A percentile compares a stretch with the other conserved stretches of the same genome.
Conservation (phyloP, 805 yeast genomes). For the Wilhelminamyces savonicus region DNA sequence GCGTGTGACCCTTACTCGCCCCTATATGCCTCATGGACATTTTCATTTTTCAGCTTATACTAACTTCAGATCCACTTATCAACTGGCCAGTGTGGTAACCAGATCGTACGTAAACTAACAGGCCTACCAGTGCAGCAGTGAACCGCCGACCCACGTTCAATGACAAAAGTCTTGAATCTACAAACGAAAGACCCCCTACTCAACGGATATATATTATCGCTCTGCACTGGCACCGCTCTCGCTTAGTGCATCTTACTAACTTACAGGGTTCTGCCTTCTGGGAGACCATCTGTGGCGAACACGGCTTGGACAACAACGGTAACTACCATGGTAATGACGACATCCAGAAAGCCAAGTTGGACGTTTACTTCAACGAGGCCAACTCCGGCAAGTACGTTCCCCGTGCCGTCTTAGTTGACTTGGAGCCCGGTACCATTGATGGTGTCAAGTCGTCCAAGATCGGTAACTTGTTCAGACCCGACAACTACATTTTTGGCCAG, state of each 20-base stretch:
- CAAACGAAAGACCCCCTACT: not conserved
- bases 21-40: too few relatives aligned
- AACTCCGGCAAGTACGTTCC: conserved; percentile 86
- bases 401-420: conserved; percentile 85
- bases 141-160: too few relatives aligned
- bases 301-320: conserved; percentile 72
- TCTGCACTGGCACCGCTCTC: too few relatives aligned
- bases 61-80: conserved; percentile 88
- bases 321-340: conserved; percentile 52
- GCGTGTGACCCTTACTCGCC: too few relatives aligned
- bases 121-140: too few relatives aligned
- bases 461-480: conserved; percentile 88
- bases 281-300: conserved; percentile 89
- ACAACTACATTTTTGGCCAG: conserved; percentile 83
- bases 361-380: conserved; percentile 87
- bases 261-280: conserved; percentile 82
- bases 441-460: conserved; percentile 72
- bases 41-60: too few relatives aligned
- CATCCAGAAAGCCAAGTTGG: conserved; percentile 48
- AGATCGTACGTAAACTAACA: conserved; percentile 71
- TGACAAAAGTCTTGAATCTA: too few relatives aligned
- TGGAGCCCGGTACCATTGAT: conserved; percentile 93
- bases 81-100: conserved; percentile 99
- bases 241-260: too few relatives aligned
- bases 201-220: not conserved